Percentiles rank a stretch among this genome's conserved stretches.
Conservation (phyloP, 2,329 filamentous ascomycete species). For the Macrophomina phaseolina region DNA sequence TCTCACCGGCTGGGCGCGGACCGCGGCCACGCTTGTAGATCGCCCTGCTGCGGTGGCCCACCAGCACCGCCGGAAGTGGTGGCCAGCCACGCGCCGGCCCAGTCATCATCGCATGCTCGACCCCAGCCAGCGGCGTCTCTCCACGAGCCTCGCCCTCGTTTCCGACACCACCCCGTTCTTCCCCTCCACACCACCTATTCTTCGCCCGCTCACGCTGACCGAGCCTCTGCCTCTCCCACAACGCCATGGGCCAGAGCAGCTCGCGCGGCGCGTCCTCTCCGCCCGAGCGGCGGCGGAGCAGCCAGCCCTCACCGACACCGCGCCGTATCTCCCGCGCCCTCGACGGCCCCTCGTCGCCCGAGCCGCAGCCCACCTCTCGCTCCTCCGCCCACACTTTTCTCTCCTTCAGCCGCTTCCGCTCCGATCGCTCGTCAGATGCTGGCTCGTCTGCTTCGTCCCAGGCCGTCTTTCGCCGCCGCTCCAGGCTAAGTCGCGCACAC, state of each 20-base stretch:
- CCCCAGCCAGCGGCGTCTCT: conserved; percentile 27
- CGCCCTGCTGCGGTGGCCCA: neutral
- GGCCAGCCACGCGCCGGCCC: conserved; percentile 9
- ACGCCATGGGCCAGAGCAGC: conserved; percentile 46
- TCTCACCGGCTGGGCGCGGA: conserved; percentile 6
- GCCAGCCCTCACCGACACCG: conserved; percentile 37
- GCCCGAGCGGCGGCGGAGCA: conserved; percentile 29
- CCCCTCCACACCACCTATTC: conserved; percentile 27
- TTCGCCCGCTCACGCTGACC: conserved; percentile 21
- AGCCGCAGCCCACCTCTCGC: conserved; percentile 33
- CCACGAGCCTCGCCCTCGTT: conserved; percentile 25
- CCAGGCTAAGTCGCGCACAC: conserved; percentile 43
- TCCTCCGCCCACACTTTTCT: conserved; percentile 36
- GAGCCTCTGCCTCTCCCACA: conserved; percentile 33
- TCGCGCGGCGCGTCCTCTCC: conserved; percentile 39
- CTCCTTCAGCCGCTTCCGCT: conserved; percentile 39
- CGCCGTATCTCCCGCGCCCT: conserved; percentile 36
- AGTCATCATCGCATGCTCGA: conserved; percentile 26
- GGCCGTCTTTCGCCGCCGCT: conserved; percentile 36
- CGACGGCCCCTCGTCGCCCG: conserved; percentile 33
- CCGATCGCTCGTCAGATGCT: conserved; percentile 40
- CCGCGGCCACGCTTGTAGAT: conserved; percentile 4
- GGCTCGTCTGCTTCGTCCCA: conserved; percentile 35
- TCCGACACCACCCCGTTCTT: conserved; percentile 21
- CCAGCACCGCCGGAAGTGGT: neutral